These are phyloP conservation scores for Salix caprea DNA, from an alignment of 345 rosid species.

Conservation along the genomic window DNA sequence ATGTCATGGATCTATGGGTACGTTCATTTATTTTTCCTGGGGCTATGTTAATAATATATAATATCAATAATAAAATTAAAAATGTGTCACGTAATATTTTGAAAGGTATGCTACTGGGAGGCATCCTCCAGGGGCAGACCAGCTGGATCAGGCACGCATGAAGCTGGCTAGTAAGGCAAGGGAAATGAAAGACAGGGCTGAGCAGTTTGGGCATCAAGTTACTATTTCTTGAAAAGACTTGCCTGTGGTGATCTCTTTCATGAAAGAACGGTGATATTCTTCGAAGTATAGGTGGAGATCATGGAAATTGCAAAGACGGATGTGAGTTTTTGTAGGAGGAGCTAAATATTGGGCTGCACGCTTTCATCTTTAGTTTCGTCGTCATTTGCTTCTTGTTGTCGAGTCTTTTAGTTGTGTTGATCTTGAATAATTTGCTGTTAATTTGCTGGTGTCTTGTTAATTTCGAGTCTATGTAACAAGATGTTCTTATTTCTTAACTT, in stretches of 20 bases:
- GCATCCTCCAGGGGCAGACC: conserved; percentile 63
- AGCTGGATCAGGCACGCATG: conserved; percentile 60
- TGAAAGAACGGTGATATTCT: neutral
- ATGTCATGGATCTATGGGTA: conserved; percentile 83
- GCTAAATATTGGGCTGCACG: neutral
- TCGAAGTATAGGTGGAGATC: neutral
- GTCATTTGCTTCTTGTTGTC: neutral
- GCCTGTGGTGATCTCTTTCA: neutral
- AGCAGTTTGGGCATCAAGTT: conserved; percentile 46
- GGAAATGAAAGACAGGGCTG: conserved; percentile 73
- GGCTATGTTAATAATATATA: no score
- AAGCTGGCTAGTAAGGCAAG: conserved; percentile 63
- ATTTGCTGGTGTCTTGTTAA: neutral
- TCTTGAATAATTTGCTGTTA: neutral
- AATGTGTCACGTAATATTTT: neutral
- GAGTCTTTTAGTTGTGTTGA: neutral
- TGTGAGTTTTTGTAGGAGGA: neutral
- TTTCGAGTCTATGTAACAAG: neutral
- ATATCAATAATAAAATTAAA: no score
- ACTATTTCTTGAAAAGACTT: conserved; percentile 5
- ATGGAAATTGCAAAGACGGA: neutral
- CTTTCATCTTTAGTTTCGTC: neutral
- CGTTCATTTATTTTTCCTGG: neutral
- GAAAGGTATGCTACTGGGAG: conserved; percentile 67
- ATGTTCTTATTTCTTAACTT: neutral